Base-by-base conservation (phyloP, 805 yeast species). In the Wickerhamomyces mucosus region DNA sequence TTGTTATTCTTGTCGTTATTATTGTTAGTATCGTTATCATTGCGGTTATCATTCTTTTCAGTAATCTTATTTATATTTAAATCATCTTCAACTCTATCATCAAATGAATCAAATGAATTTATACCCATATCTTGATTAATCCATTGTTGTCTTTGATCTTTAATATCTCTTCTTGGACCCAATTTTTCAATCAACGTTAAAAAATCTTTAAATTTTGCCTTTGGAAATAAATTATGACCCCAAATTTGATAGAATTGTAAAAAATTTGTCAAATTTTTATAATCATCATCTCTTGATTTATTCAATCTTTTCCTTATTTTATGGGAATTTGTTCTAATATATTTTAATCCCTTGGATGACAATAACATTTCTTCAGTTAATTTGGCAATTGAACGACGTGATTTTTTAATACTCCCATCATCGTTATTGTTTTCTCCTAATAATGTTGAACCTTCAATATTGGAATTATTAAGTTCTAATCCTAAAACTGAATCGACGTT, bases 181-280 rank as follows among this genome's bases (percentile, higher is more conserved):
- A 73, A 63, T 12, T 63, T 55, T 25, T 67, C 61, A 29, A 76
- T 54, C 42, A 78, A 54, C 16, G 64, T 60, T 1, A 79, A 56
- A 45, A 86, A 76, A 51, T 83, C 92, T 28, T 62, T 61, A 42
- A 86, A 82, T 40, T 72, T 76, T 12, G 92, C 83, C 58, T 79
- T 82, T 5, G 96, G 94, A 48, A 69, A 84, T 24, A 85, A 45
- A 16, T 67, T 61, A 51, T 81, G 88, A 1, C 79, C 85, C 88
- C 89, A 81, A 21, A 75, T 45, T 52, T 79, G 85, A 50, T 78
- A 81, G 23, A 68, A 61, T 19, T 65, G 64, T 7, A 79, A 51
- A 7, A 81, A 50, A 21, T 62, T 55, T 8, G 63, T 51, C 33
- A 75, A 49, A 48, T 74, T 75, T 19, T 66, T 58, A 34, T 56